Evolutionary conservation across 139 green algal species (phyloP).

Genomic region (Chlorella sp.): DNA sequence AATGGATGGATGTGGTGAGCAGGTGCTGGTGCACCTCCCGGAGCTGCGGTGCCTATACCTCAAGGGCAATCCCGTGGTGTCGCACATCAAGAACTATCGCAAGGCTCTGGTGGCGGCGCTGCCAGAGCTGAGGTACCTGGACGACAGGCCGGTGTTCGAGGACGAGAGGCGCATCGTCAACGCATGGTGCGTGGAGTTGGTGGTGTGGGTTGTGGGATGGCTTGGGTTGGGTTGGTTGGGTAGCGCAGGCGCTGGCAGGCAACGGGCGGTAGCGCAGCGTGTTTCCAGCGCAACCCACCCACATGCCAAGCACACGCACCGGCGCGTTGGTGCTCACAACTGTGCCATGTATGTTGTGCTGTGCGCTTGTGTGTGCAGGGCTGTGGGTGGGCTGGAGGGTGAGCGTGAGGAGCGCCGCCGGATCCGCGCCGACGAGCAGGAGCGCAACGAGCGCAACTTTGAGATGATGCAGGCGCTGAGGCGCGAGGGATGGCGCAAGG

Average conservation of each 20-base stretch:
- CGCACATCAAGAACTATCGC: constrained; percentile 65
- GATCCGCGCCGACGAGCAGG: constrained; percentile 47
- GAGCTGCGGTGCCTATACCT: constrained; percentile 82
- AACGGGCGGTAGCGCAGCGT: too few relatives aligned
- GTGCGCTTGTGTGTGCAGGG: constrained; percentile 33
- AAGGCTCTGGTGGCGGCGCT: constrained; percentile 59
- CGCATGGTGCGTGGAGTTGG: constrained; percentile 71
- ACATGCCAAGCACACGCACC: too few relatives aligned
- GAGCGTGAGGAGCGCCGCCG: constrained; percentile 60
- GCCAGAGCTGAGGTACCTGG: constrained; percentile 69
- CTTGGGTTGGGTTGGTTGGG: too few relatives aligned
- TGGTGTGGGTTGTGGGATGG: too few relatives aligned
- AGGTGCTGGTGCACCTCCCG: constrained; percentile 48
- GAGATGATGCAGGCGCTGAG: constrained; percentile 61
- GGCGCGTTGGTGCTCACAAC: too few relatives aligned
- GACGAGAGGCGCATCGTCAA: constrained; percentile 58
- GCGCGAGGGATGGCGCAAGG: constrained; percentile 54
- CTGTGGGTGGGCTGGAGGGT: constrained; percentile 58
- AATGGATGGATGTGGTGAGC: too few relatives aligned
- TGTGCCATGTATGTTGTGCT: too few relatives aligned
- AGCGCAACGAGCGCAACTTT: constrained; percentile 51
- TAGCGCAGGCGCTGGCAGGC: too few relatives aligned
- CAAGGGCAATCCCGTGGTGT: constrained; percentile 75
- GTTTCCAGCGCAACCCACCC: too few relatives aligned
- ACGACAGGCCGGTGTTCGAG: constrained; percentile 79